Conservation (phyloP, 768 basidiomycete genomes). For the Suillus cothurnatus region DNA sequence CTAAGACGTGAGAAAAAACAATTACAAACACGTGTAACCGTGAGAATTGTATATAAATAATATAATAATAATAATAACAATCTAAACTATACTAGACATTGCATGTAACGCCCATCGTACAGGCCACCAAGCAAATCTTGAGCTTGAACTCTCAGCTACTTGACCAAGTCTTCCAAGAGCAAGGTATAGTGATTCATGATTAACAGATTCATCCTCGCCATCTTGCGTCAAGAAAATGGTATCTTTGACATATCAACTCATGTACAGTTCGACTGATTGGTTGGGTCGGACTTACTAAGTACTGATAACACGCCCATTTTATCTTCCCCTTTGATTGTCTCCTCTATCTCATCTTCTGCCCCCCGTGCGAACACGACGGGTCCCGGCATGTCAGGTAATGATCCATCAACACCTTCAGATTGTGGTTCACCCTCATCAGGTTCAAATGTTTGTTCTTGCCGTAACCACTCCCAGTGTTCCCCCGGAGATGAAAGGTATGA, state of each 20-base stretch:
- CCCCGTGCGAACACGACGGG: conserved; percentile 30
- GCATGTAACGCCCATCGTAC: conserved; percentile 7
- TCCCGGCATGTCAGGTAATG: conserved; percentile 22
- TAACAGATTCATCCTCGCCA: conserved; percentile 23
- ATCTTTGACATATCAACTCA: conserved; percentile 17
- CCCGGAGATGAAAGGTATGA: conserved; percentile 23
- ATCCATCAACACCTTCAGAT: conserved; percentile 22
- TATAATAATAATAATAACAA: not conserved
- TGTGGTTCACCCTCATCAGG: conserved; percentile 8
- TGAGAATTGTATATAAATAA: conserved; percentile 28
- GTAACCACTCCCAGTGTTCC: conserved; percentile 47
- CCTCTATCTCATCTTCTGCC: conserved; percentile 38
- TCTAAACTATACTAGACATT: conserved; percentile 8
- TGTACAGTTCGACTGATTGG: conserved; percentile 7
- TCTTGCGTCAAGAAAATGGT: conserved; percentile 7
- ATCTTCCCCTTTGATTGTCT: conserved; percentile 45
- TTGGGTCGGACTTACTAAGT: conserved; percentile 38
- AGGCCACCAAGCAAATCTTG: not conserved
- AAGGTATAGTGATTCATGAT: conserved; percentile 40
- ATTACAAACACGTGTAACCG: conserved; percentile 33
- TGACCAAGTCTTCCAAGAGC: conserved; percentile 23
- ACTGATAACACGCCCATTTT: conserved; percentile 49
- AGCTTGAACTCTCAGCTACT: too few relatives aligned
- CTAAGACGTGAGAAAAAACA: conserved; percentile 15
- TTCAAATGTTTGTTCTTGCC: conserved; percentile 23